A percentile compares a stretch with the other conserved stretches of the same genome.
Evolutionary conservation across 2,329 filamentous ascomycete species (phyloP).

Genomic region (Talaromyces pinophilus): DNA sequence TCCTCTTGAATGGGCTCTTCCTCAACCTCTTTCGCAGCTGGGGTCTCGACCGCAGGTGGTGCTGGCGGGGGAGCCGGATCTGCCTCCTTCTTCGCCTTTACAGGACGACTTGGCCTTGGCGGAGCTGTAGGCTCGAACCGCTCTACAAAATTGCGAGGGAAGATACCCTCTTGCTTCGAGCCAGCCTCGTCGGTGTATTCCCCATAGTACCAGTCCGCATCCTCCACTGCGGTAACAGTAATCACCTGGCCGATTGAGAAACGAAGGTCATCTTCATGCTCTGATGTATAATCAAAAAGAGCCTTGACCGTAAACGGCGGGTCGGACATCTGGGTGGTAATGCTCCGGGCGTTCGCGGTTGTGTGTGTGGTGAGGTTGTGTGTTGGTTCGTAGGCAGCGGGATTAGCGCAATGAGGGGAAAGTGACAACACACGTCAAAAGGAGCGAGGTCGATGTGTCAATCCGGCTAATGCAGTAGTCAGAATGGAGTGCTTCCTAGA

Average conservation of each 20-base stretch:
- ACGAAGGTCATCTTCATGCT: conserved; percentile 90
- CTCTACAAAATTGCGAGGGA: conserved; percentile 96
- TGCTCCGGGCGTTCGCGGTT: conserved; percentile 24
- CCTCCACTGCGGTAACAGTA: conserved; percentile 88
- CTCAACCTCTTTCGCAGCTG: conserved; percentile 34
- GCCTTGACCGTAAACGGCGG: conserved; percentile 91
- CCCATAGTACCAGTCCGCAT: conserved; percentile 89
- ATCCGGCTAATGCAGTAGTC: not conserved
- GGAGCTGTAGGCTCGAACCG: conserved; percentile 90
- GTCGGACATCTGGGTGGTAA: conserved; percentile 61
- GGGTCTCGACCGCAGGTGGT: conserved; percentile 36
- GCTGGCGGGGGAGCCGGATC: conserved; percentile 39
- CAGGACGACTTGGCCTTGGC: conserved; percentile 73
- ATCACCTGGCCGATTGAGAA: conserved; percentile 87
- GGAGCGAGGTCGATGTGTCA: not conserved
- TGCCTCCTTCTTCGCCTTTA: conserved; percentile 67
- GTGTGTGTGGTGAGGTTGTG: not conserved
- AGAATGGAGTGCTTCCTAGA: not conserved
- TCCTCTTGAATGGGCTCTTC: conserved; percentile 42
- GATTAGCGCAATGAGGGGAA: conserved; percentile 24
- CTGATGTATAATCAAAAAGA: conserved; percentile 88
- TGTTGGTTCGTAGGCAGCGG: conserved; percentile 20
- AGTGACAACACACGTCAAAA: conserved; percentile 13
- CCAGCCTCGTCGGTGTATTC: conserved; percentile 80
- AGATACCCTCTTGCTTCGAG: conserved; percentile 77